Conservation (phyloP, 768 basidiomycete genomes). For the Pisolithus orientalis region DNA sequence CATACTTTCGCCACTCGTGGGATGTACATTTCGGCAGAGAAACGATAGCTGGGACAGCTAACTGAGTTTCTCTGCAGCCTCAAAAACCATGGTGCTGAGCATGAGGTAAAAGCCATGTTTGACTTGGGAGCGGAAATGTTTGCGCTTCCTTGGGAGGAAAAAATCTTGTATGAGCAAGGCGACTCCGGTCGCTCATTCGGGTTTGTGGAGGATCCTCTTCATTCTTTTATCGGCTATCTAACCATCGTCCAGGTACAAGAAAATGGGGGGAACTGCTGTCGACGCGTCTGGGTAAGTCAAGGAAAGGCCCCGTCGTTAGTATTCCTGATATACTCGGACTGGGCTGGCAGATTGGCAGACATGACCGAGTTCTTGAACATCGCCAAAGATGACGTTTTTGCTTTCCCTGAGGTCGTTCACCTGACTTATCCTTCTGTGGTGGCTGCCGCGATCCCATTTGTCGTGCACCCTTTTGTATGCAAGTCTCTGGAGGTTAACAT, state of each 20-base stretch:
- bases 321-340: not conserved
- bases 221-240: not conserved
- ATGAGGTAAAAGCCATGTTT: slow-evolving; percentile 34
- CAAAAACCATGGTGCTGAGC: slow-evolving; percentile 37
- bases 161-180: slow-evolving; percentile 38
- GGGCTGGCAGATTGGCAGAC: slow-evolving; percentile 30
- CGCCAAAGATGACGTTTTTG: slow-evolving; percentile 61
- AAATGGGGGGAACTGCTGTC: slow-evolving; percentile 53
- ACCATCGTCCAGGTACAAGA: slow-evolving; percentile 43
- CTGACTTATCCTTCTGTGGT: slow-evolving; percentile 54
- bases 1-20: too few species aligned
- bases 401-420: slow-evolving; percentile 47
- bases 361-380: slow-evolving; percentile 61
- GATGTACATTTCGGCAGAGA: not conserved
- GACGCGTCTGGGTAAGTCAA: slow-evolving; percentile 45
- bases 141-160: slow-evolving; percentile 35
- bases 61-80: slow-evolving; percentile 21
- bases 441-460: slow-evolving; percentile 41
- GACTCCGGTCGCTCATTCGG: slow-evolving; percentile 36
- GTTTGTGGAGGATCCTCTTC: slow-evolving; percentile 10
- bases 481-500: slow-evolving; percentile 53
- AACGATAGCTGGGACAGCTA: not conserved
- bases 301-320: not conserved
- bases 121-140: slow-evolving; percentile 37
- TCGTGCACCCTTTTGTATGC: slow-evolving; percentile 49